Conservation (phyloP, 2,329 filamentous ascomycete species). For the Aspergillus viridinutans region DNA sequence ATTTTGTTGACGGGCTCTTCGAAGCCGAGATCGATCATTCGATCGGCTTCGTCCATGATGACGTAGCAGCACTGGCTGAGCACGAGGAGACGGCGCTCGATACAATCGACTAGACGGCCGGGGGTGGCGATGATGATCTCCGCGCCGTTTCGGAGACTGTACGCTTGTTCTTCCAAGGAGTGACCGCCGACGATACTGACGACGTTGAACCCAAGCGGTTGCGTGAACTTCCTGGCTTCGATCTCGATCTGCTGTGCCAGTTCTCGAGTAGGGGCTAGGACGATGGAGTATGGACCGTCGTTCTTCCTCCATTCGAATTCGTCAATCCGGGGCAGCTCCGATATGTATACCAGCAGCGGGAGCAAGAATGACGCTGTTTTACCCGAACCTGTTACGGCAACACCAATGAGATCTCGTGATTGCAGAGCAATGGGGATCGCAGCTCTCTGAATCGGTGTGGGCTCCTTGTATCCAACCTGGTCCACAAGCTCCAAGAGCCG, state of each 20-base stretch:
- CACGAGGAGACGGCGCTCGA: conserved; percentile 86
- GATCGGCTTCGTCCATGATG: conserved; percentile 99
- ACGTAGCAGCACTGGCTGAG: conserved; percentile 96
- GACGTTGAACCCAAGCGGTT: conserved; percentile 84
- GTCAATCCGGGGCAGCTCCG: conserved; percentile 77
- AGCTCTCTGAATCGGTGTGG: conserved; percentile 85
- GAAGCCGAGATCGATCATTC: conserved; percentile 98
- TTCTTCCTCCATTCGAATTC: conserved; percentile 81
- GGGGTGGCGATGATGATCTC: conserved; percentile 99
- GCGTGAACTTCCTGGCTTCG: conserved; percentile 89
- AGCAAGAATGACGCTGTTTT: conserved; percentile 96
- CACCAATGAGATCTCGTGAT: conserved; percentile 92
- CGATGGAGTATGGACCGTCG: conserved; percentile 95
- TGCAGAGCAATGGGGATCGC: conserved; percentile 94
- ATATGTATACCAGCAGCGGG: conserved; percentile 90
- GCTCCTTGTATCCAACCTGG: conserved; percentile 84
- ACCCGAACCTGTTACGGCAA: conserved; percentile 95
- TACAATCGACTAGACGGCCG: conserved; percentile 93
- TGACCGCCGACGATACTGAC: conserved; percentile 98
- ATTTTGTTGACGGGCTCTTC: conserved; percentile 98
- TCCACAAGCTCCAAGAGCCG: conserved; percentile 76
- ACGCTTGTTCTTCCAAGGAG: conserved; percentile 88
- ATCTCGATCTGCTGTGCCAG: conserved; percentile 95
- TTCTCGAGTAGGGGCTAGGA: conserved; percentile 93
- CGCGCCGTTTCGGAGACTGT: conserved; percentile 82